Percentiles rank a stretch among this genome's conserved stretches.
Conservation (phyloP, 495 filamentous ascomycete genomes). For the Extremus antarcticus region DNA sequence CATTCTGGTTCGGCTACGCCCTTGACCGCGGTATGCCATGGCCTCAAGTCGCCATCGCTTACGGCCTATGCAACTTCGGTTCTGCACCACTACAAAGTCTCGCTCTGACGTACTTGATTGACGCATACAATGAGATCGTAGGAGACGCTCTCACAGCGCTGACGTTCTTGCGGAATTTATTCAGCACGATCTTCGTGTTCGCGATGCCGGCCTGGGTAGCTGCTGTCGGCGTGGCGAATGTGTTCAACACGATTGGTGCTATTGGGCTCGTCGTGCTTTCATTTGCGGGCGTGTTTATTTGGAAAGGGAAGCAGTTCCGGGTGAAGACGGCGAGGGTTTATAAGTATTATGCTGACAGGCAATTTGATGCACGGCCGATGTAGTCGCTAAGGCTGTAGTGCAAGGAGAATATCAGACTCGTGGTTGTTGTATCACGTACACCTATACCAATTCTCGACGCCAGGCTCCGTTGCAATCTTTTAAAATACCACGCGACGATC, state of each 20-base stretch:
- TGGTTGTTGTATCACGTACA: too few species aligned
- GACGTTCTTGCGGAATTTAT: slow-evolving; percentile 5
- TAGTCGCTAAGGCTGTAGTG: not conserved
- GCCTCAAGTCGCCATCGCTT: slow-evolving; percentile 10
- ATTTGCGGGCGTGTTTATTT: slow-evolving; percentile 10
- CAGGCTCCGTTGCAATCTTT: too few species aligned
- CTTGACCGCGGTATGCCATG: slow-evolving; percentile 4
- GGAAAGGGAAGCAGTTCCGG: slow-evolving; percentile 10
- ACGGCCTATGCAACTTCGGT: slow-evolving; percentile 9
- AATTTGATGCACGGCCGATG: slow-evolving; percentile 13
- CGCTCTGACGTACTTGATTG: slow-evolving; percentile 12
- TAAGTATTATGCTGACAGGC: slow-evolving; percentile 9
- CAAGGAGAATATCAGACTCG: not conserved
- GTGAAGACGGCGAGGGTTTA: slow-evolving; percentile 13
- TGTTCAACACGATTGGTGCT: slow-evolving; percentile 14
- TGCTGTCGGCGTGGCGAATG: slow-evolving; percentile 14
- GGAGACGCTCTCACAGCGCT: slow-evolving; percentile 13
- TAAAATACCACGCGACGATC: too few species aligned
- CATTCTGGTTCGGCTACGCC: slow-evolving; percentile 14
- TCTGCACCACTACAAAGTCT: slow-evolving; percentile 7
- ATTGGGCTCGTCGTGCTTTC: slow-evolving; percentile 4
- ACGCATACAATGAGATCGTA: slow-evolving; percentile 14
- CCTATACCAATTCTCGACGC: too few species aligned
- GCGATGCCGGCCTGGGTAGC: slow-evolving; percentile 12
- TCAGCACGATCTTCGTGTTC: slow-evolving; percentile 19